Percentiles rank a stretch among this genome's conserved stretches.
Conservation (phyloP, 495 filamentous ascomycete species). For the Bathelium albidoporum region DNA sequence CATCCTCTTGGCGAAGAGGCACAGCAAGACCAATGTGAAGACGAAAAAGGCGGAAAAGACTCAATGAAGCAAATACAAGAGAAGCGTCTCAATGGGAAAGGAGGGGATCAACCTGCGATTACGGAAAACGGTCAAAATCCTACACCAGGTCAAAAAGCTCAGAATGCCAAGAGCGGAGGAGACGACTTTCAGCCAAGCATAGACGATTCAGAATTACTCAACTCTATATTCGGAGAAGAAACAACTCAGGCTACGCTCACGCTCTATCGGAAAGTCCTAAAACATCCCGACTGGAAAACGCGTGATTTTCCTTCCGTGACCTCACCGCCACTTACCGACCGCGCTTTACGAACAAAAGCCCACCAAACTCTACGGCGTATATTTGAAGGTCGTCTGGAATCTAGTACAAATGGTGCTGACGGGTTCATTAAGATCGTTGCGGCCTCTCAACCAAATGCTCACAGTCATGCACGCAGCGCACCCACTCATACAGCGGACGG, state of each 20-base stretch:
- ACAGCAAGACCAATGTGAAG: slow-evolving; percentile 10
- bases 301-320: slow-evolving; percentile 31
- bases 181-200: slow-evolving; percentile 4
- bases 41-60: slow-evolving; percentile 13
- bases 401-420: slow-evolving; percentile 37
- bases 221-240: slow-evolving; percentile 26
- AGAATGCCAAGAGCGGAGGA: neutral
- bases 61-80: slow-evolving; percentile 8
- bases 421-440: slow-evolving; percentile 51
- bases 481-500: slow-evolving; percentile 21
- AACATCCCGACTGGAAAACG: slow-evolving; percentile 27
- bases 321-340: slow-evolving; percentile 42
- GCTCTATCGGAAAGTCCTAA: slow-evolving; percentile 22
- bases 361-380: slow-evolving; percentile 59
- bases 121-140: neutral
- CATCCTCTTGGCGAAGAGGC: slow-evolving; percentile 4
- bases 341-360: slow-evolving; percentile 50
- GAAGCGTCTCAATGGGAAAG: neutral
- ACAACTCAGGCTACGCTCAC: slow-evolving; percentile 16
- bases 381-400: slow-evolving; percentile 58
- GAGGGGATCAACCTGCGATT: neutral
- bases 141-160: neutral
- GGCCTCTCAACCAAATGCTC: slow-evolving; percentile 27
- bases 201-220: slow-evolving; percentile 18
- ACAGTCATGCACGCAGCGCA: slow-evolving; percentile 9